These are phyloP conservation scores for Candida pseudofarinosa DNA, from an alignment of 805 yeast species.

Conservation along the genomic window DNA sequence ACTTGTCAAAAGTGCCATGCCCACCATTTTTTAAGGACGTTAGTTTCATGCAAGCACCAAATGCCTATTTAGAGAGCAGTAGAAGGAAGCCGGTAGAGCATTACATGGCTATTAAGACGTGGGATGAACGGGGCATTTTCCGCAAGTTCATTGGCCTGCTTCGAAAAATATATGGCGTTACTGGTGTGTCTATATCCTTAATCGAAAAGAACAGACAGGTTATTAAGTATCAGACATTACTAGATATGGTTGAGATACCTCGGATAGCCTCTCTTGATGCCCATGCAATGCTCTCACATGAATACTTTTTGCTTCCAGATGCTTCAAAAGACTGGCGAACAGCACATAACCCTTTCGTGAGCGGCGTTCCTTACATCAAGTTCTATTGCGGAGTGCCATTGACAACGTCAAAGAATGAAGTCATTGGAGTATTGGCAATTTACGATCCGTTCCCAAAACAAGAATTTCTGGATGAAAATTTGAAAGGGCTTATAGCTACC, in stretches of 20 bases:
- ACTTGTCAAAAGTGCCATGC: constrained; percentile 48
- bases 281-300: constrained; percentile 60
- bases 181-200: constrained; percentile 59
- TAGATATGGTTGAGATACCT: constrained; percentile 49
- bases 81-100: constrained; percentile 43
- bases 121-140: constrained; percentile 42
- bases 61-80: constrained; percentile 44
- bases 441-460: constrained; percentile 47
- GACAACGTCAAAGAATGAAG: constrained; percentile 32
- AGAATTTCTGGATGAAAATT: constrained; percentile 29
- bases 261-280: constrained; percentile 60
- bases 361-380: constrained; percentile 52
- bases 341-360: constrained; percentile 56
- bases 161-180: constrained; percentile 39
- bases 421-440: constrained; percentile 56
- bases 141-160: constrained; percentile 34
- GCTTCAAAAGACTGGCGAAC: constrained; percentile 72
- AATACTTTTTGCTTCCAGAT: constrained; percentile 52
- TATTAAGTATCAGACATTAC: constrained; percentile 46
- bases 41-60: constrained; percentile 59
- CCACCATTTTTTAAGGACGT: constrained; percentile 48
- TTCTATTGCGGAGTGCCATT: constrained; percentile 69
- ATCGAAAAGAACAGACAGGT: constrained; percentile 45
- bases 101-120: constrained; percentile 40
- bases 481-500: constrained; percentile 32